Evolutionary conservation across 2,329 filamentous ascomycete genomes (phyloP), one percentile per base, ranked within the genome.

Genomic region (Fusarium sulawesiense): DNA sequence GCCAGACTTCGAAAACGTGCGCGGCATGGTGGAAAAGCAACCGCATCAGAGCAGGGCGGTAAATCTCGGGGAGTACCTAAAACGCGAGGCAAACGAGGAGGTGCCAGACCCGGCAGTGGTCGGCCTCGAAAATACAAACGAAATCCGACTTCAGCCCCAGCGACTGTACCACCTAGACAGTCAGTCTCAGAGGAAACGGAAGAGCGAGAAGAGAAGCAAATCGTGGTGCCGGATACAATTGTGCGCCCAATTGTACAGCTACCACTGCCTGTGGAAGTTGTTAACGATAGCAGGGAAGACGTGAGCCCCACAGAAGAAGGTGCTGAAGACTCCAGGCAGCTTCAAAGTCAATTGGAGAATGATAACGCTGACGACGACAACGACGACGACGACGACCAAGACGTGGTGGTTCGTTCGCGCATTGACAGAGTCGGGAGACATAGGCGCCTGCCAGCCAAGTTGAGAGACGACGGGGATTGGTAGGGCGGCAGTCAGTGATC

Each of bases 41-140:
- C 42, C 11, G 41, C 32, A 32, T 40, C 60, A 5, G 64, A 66
- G 16, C 62, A 60, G 14, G 51, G 56, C 37, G 67, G 49, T 18
- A 73, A 73, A 53, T 29, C 57, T 54, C 60, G 66, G 59, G 73
- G 68, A 21, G 72, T 73, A 47, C 70, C 69, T 16, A 80, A 80
- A 68, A 72, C 75, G 27, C 70, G 76, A 25, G 79, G 79, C 37
- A 81, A 81, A 64, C 76, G 79, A 42, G 80, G 79, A 32, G 80
- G 80, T 10, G 80, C 79, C 30, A 75, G 79, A 47, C 80, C 80
- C 7, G 79, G 80, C 13, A 81, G 80, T 60, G 80, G 80, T 29
- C 75, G 80, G 47, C 80, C 80, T 74, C 79, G 80, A 72, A 81
- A 81, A 70, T 78, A 81, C 41, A 79, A 78, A 32, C 76, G 76